Percentiles rank a stretch among this genome's conserved stretches.
These are phyloP conservation scores for Cordyceps fumosorosea DNA, from an alignment of 2,329 filamentous ascomycete species.

Conservation along the genomic window DNA sequence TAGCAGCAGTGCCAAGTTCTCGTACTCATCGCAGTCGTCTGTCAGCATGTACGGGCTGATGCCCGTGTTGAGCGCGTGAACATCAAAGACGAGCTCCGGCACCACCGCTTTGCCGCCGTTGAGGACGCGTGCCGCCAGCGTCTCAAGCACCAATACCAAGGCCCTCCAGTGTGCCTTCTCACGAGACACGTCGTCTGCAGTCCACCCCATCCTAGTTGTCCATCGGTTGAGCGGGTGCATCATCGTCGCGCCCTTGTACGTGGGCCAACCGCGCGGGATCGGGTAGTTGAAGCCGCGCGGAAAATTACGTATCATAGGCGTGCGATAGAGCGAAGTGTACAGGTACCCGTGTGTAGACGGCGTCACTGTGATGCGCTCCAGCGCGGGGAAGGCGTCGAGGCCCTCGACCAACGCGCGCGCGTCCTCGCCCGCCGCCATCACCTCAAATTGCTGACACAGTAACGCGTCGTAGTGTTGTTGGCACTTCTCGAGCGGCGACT, in stretches of 20 bases:
- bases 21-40: conserved; percentile 20
- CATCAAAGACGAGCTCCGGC: conserved; percentile 29
- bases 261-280: conserved; percentile 7
- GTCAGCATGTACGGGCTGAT: conserved; percentile 27
- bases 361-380: conserved; percentile 33
- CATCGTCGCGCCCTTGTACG: neutral
- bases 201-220: neutral
- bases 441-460: neutral
- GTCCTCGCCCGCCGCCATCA: conserved; percentile 17
- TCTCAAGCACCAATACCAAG: conserved; percentile 23
- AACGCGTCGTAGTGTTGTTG: neutral
- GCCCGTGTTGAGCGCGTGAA: conserved; percentile 22
- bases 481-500: neutral
- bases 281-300: conserved; percentile 3
- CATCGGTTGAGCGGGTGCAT: neutral
- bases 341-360: conserved; percentile 31
- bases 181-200: neutral
- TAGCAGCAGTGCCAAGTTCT: conserved; percentile 17
- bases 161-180: conserved; percentile 23
- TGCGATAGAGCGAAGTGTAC: conserved; percentile 29
- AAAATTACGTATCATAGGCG: neutral
- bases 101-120: conserved; percentile 21
- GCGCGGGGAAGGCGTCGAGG: conserved; percentile 26
- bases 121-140: conserved; percentile 19
- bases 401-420: conserved; percentile 26